Base-by-base conservation (phyloP, 352 stramenopile genomes). In the Globisporangium megalacanthum region DNA sequence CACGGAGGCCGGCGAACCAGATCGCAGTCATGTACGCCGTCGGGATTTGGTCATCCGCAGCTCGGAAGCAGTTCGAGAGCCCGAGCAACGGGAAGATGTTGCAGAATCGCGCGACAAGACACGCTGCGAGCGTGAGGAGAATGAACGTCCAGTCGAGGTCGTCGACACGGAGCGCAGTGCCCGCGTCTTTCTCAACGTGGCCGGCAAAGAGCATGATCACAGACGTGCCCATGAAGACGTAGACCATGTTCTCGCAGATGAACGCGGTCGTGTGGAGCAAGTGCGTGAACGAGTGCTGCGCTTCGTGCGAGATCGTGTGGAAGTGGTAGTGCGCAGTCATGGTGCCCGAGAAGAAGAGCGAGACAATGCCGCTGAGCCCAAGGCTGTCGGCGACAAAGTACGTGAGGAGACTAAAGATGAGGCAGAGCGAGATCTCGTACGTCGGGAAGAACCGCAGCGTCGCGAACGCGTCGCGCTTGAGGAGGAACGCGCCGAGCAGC, bases 1-100 rank as follows among this genome's bases (percentile, higher is more conserved):
- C 94, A 31, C 94, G 86, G 45, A 98, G 72, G 35, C 94, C 94
- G 11, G 89, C 85, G 54, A 98, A 95, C 88, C 89, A 98, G 49
- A 98, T 92, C 29, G 88, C 80, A 19, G 74, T 75, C 84, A 94
- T 94, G 56, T 68, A 88, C 62, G 79, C 85, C 29, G 79, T 57
- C 1, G 79, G 69, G 61, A 94, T 92, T n/a, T 72, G 67, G 49
- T 90, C 81, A 0, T 64, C 54, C 0, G 53, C 42, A 22, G 75
- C 73, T 2, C 84, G 79, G 29, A 74, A 74, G 62, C 75, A 85
- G 59, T 94, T 94, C 29, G 77, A 90, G 20, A 92, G 51, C 17
- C 77, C 77, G 6, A 92, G 57, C 39, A 94, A 58, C 35, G 84
- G 84, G 56, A 92, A 92, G 49, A 90, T 73, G 52, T 91, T 94